These are phyloP conservation scores for Cyberlindnera japonica DNA, from an alignment of 805 yeast species.

Conservation along the genomic window DNA sequence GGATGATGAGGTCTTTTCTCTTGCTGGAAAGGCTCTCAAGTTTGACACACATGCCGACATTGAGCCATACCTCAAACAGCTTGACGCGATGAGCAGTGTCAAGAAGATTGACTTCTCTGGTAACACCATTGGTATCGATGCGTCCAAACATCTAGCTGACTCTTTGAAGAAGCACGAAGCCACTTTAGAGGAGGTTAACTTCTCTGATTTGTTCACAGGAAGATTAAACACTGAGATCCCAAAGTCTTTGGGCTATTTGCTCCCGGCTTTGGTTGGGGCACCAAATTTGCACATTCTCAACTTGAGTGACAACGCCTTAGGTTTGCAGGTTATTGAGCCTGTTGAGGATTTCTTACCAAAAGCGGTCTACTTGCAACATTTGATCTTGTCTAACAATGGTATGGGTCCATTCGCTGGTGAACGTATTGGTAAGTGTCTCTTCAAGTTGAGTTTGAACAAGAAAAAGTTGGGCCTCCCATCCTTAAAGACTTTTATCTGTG, in stretches of 20 bases:
- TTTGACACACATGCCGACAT: constrained; percentile 72
- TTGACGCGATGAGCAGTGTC: constrained; percentile 36
- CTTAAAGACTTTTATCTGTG: constrained; percentile 88
- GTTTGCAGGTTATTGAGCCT: constrained; percentile 90
- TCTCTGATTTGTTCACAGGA: constrained; percentile 93
- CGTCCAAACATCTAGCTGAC: constrained; percentile 68
- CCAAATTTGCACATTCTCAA: constrained; percentile 70
- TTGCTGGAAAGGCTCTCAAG: constrained; percentile 73
- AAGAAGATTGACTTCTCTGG: constrained; percentile 80
- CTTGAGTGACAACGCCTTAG: constrained; percentile 94
- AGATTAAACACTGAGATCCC: constrained; percentile 95
- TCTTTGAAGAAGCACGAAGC: constrained; percentile 40
- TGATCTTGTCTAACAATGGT: constrained; percentile 90
- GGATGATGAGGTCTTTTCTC: constrained; percentile 49
- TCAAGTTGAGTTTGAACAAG: constrained; percentile 64
- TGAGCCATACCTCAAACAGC: constrained; percentile 59
- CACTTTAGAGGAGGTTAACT: constrained; percentile 63
- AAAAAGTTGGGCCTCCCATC: constrained; percentile 40
- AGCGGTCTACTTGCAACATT: constrained; percentile 78
- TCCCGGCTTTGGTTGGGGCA: constrained; percentile 69
- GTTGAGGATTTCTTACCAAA: constrained; percentile 72
- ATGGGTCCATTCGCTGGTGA: constrained; percentile 98
- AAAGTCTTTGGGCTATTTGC: constrained; percentile 63
- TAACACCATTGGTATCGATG: constrained; percentile 90
- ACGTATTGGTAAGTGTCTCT: constrained; percentile 84